These are phyloP conservation scores for Symbiodinium pilosum DNA, from an alignment of 73 alveolate genomes.

Conservation along the genomic window DNA sequence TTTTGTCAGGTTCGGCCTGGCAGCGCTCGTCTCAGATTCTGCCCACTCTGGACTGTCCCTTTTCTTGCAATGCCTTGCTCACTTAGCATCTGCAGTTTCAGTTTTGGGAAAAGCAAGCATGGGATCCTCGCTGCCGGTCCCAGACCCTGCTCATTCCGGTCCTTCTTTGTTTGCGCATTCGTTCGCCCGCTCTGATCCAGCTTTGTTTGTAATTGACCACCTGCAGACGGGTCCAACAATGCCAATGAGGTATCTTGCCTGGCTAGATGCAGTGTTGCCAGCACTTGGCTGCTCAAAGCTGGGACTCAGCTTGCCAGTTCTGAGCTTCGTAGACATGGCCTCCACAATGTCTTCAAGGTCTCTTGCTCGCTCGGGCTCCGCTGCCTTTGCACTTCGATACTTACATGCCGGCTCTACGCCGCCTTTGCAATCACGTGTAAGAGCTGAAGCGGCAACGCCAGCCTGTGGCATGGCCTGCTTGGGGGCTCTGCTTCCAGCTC, in stretches of 20 bases:
- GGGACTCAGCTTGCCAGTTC: neutral
- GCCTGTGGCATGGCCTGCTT: neutral
- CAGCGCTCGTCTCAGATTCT: constrained; percentile 16
- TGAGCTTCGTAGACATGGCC: neutral
- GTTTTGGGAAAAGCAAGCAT: neutral
- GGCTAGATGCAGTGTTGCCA: neutral
- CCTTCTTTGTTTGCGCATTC: neutral
- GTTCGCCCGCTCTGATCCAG: neutral
- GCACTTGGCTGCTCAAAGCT: neutral
- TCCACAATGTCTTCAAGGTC: neutral
- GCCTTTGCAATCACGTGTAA: neutral
- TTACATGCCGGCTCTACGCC: neutral
- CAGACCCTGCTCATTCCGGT: neutral
- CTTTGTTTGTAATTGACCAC: neutral
- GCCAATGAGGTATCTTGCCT: neutral
- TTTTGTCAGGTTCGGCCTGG: neutral
- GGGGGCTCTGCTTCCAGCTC: neutral
- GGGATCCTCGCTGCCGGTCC: neutral
- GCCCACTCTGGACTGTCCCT: neutral
- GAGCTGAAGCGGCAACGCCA: neutral
- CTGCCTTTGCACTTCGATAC: neutral
- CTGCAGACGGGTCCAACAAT: neutral
- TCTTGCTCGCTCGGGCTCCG: neutral
- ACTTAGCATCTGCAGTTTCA: neutral
- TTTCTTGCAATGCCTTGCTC: neutral